Base-by-base conservation (phyloP, 148 eudicot genomes). In the Chenopodium suecicum region DNA sequence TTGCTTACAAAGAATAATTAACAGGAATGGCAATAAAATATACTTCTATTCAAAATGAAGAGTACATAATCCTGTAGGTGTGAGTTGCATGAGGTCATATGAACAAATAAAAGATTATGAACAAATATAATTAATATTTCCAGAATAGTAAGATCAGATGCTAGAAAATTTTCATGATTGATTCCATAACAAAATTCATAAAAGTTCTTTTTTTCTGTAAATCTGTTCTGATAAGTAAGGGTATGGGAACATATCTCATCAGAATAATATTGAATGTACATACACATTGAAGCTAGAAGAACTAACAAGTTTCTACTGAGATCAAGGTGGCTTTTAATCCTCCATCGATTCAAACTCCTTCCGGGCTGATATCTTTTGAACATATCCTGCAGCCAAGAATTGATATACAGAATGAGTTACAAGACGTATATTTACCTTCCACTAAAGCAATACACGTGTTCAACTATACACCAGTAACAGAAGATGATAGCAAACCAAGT, bases 311-410 rank as follows among this genome's bases (percentile, higher is more conserved):
- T 47, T 46, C 7, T 48, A 31, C 41, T 68, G 52, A 74, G 37
- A 77, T 89, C 88, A 93, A 70, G 94, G 85, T 22, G 94, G 92
- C 84, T 91, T 90, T 93, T 88, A 73, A 86, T 94, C 95, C 82
- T 92, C 98, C 99, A 96, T 96, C 82, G 90, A 76, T 80, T 94
- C 91, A 72, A 96, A 88, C 84, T 89, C 92, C 16, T 17, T 78
- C 73, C 99, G 97, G 14, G 90, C 86, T 46, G 99, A 94, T 82
- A 96, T 91, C 91, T 96, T 96, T 84, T 92, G 99, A 79, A 96
- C 98, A 85, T 92, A 94, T 71, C 99, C 99, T 96, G 93, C 75
- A 86, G 83, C 48, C 50, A 79, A 81, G 41, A 48, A 70, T 65
- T 63, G 71, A 56, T 63, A 63, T 63, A 23, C 41, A 47, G 46